Evolutionary conservation across 2,329 filamentous ascomycete species (phyloP).

Genomic region (Fusarium floridanum): DNA sequence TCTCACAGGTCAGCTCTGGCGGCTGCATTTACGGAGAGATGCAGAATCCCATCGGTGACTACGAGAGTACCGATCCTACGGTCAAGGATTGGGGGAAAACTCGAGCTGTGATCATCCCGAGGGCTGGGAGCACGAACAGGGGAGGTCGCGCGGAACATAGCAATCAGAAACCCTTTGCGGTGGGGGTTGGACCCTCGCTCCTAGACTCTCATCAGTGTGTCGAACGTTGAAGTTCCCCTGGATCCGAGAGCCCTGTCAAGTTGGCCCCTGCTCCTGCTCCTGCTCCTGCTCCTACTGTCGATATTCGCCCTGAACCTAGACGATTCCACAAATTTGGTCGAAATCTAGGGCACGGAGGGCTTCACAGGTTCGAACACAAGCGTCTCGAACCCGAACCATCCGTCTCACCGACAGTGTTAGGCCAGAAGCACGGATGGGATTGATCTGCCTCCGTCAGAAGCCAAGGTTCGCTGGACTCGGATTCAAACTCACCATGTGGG

Average conservation of each 20-base stretch:
- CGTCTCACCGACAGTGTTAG: constrained; percentile 39
- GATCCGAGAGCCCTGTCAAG: constrained; percentile 7
- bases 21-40: constrained; percentile 33
- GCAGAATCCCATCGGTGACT: constrained; percentile 42
- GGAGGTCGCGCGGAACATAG: constrained; percentile 22
- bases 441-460: constrained; percentile 28
- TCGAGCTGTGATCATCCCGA: constrained; percentile 29
- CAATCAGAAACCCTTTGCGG: constrained; percentile 2
- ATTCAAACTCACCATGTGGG: constrained; percentile 30
- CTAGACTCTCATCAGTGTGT: constrained; percentile 12
- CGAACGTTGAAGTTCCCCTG: constrained; percentile 9
- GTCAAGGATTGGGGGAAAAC: constrained; percentile 37
- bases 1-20: constrained; percentile 34
- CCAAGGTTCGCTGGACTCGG: constrained; percentile 32
- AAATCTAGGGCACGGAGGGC: constrained; percentile 14
- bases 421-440: constrained; percentile 11
- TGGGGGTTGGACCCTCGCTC: constrained; percentile 18
- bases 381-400: constrained; percentile 17
- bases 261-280: background rate
- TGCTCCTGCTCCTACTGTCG: background rate
- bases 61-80: constrained; percentile 41
- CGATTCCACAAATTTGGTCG: constrained; percentile 9
- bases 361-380: constrained; percentile 10
- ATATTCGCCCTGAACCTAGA: constrained; percentile 29
- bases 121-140: constrained; percentile 18